Conservation (phyloP, 1,139 yeast species). For the Eremothecium sinecaudum region DNA sequence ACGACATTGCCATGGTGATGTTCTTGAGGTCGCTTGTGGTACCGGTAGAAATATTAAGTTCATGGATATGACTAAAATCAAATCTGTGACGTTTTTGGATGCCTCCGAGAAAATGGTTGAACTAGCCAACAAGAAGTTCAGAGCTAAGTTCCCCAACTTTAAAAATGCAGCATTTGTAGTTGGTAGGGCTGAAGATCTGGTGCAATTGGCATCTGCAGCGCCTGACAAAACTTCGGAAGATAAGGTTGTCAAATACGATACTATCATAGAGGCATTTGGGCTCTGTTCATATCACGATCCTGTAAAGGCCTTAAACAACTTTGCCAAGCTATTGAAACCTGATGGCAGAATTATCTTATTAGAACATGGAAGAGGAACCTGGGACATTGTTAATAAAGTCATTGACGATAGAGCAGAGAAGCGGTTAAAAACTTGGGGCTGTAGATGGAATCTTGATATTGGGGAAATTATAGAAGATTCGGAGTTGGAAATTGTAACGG, state of each 20-base stretch:
- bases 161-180: slow-evolving; percentile 75
- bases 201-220: slow-evolving; percentile 40
- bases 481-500: slow-evolving; percentile 74
- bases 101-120: slow-evolving; percentile 80
- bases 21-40: slow-evolving; percentile 89
- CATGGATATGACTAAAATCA: slow-evolving; percentile 48
- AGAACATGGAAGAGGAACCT: slow-evolving; percentile 87
- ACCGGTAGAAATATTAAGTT: slow-evolving; percentile 88
- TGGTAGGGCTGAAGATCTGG: slow-evolving; percentile 84
- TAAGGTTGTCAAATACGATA: slow-evolving; percentile 59
- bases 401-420: slow-evolving; percentile 76
- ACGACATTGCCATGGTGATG: slow-evolving; percentile 76
- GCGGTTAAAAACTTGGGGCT: slow-evolving; percentile 89
- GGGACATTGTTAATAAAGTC: slow-evolving; percentile 66
- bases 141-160: slow-evolving; percentile 53
- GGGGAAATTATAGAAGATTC: slow-evolving; percentile 76
- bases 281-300: slow-evolving; percentile 95
- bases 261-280: slow-evolving; percentile 89
- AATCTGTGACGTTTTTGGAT: slow-evolving; percentile 76
- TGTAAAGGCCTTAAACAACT: slow-evolving; percentile 65
- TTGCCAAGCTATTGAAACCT: slow-evolving; percentile 64
- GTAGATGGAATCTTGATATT: slow-evolving; percentile 93
- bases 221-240: slow-evolving; percentile 12
- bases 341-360: slow-evolving; percentile 82
- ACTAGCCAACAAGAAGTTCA: slow-evolving; percentile 66